A percentile compares a stretch with the other conserved stretches of the same genome.
Conservation (phyloP, 1,284 basidiomycete species). For the Pseudomicrostroma phylloplanum region DNA sequence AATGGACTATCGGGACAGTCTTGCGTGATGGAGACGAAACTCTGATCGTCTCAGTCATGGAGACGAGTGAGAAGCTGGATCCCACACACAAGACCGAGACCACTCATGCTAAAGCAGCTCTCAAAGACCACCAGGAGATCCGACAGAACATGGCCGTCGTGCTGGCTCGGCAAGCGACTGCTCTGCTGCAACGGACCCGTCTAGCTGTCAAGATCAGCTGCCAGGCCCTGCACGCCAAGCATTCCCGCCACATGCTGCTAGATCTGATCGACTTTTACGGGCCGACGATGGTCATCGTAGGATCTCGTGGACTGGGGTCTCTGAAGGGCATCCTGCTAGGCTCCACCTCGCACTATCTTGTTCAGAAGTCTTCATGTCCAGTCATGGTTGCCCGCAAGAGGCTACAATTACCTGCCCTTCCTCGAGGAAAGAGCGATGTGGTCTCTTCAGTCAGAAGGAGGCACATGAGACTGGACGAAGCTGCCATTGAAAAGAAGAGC, state of each 20-base stretch:
- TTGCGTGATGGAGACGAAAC: slow-evolving; percentile 76
- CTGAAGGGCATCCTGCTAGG: slow-evolving; percentile 90
- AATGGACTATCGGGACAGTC: slow-evolving; percentile 80
- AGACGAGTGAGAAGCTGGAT: slow-evolving; percentile 81
- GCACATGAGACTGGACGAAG: slow-evolving; percentile 46
- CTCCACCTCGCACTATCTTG: slow-evolving; percentile 94
- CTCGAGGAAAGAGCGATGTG: slow-evolving; percentile 45
- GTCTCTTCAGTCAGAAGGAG: slow-evolving; percentile 40
- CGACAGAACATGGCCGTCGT: slow-evolving; percentile 82
- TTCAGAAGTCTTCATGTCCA: slow-evolving; percentile 83
- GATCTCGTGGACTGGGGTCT: slow-evolving; percentile 80
- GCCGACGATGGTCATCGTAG: slow-evolving; percentile 89
- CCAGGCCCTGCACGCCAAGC: slow-evolving; percentile 83
- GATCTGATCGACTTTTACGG: slow-evolving; percentile 80
- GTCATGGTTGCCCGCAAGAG: slow-evolving; percentile 63
- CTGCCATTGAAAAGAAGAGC: slow-evolving; percentile 41
- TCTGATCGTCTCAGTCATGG: slow-evolving; percentile 69
- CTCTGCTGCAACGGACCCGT: slow-evolving; percentile 79
- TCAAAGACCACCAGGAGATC: slow-evolving; percentile 80
- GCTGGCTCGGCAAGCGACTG: slow-evolving; percentile 73
- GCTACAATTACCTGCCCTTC: slow-evolving; percentile 41
- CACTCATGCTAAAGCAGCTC: slow-evolving; percentile 58
- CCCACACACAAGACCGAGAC: slow-evolving; percentile 12
- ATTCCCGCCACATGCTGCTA: slow-evolving; percentile 76
- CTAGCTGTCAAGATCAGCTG: slow-evolving; percentile 80